Evolutionary conservation across 2,329 filamentous ascomycete species (phyloP).

Genomic region (Trichoderma gracile): DNA sequence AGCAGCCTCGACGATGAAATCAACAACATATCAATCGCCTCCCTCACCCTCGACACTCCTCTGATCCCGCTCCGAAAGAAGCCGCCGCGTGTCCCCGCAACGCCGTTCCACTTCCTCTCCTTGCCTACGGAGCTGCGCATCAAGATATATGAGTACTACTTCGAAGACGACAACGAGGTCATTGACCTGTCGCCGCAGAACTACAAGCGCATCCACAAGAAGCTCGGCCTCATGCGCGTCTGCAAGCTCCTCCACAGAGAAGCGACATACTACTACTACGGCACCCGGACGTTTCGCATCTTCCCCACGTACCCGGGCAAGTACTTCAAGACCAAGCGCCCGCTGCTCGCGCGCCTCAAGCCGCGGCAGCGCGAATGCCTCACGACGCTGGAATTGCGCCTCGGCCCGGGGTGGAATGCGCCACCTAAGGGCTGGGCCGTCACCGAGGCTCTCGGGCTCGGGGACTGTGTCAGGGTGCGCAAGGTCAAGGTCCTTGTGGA

Average conservation of each 20-base stretch:
- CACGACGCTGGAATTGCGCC: slow-evolving; percentile 65
- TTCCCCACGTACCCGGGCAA: slow-evolving; percentile 65
- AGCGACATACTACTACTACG: slow-evolving; percentile 66
- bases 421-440: slow-evolving; percentile 72
- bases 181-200: slow-evolving; percentile 69
- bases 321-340: slow-evolving; percentile 73
- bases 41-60: slow-evolving; percentile 47
- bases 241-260: slow-evolving; percentile 63
- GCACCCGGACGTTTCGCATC: slow-evolving; percentile 61
- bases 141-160: slow-evolving; percentile 66
- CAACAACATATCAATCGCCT: slow-evolving; percentile 44
- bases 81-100: slow-evolving; percentile 37
- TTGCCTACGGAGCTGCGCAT: slow-evolving; percentile 70
- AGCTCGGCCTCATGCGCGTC: slow-evolving; percentile 61
- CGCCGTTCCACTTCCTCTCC: slow-evolving; percentile 64
- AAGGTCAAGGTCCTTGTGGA: slow-evolving; percentile 69
- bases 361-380: slow-evolving; percentile 60
- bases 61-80: slow-evolving; percentile 38
- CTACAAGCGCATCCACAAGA: slow-evolving; percentile 60
- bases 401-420: slow-evolving; percentile 71
- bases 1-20: slow-evolving; percentile 46
- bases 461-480: slow-evolving; percentile 60
- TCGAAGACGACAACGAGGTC: slow-evolving; percentile 55
- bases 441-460: slow-evolving; percentile 62
- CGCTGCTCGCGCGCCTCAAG: slow-evolving; percentile 67